These are phyloP conservation scores for Tylopilus cervinicoccineus DNA, from an alignment of 768 basidiomycete genomes.

Conservation along the genomic window DNA sequence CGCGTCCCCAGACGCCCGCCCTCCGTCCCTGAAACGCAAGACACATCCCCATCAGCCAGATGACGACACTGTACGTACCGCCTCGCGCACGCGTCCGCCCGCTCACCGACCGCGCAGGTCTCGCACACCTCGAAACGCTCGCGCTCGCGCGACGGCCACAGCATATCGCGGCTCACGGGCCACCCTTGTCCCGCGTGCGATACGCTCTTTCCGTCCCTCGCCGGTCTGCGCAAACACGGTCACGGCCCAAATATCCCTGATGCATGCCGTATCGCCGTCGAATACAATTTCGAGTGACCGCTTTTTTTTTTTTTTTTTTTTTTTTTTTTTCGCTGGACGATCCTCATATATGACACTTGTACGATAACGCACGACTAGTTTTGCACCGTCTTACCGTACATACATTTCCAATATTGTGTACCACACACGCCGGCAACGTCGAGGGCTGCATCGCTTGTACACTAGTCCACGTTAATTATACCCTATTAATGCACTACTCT, in stretches of 20 bases:
- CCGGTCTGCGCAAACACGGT: constrained; percentile 61
- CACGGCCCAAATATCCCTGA: constrained; percentile 49
- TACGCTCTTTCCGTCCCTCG: constrained; percentile 55
- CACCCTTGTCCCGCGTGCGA: constrained; percentile 78
- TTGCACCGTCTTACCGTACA: constrained; percentile 24
- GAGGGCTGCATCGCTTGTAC: constrained; percentile 26
- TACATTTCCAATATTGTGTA: constrained; percentile 21
- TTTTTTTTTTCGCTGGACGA: constrained; percentile 8
- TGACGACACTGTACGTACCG: constrained; percentile 38
- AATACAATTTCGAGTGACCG: constrained; percentile 62
- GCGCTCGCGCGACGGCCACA: constrained; percentile 39
- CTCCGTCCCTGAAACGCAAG: constrained; percentile 48
- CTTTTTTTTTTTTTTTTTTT: not conserved
- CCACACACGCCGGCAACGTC: constrained; percentile 9
- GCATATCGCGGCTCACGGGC: constrained; percentile 38
- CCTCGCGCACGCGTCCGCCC: not conserved
- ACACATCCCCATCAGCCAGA: constrained; percentile 35
- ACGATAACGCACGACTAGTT: constrained; percentile 31
- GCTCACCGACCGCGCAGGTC: constrained; percentile 32
- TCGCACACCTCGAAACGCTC: constrained; percentile 59
- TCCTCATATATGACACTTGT: constrained; percentile 16
- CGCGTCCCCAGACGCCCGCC: constrained; percentile 13
- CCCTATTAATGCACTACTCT: constrained; percentile 32
- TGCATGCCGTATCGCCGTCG: constrained; percentile 70
- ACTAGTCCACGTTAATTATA: constrained; percentile 31